These are phyloP conservation scores for Neodidymelliopsis sp. DNA, from an alignment of 2,329 filamentous ascomycete genomes.

Conservation along the genomic window DNA sequence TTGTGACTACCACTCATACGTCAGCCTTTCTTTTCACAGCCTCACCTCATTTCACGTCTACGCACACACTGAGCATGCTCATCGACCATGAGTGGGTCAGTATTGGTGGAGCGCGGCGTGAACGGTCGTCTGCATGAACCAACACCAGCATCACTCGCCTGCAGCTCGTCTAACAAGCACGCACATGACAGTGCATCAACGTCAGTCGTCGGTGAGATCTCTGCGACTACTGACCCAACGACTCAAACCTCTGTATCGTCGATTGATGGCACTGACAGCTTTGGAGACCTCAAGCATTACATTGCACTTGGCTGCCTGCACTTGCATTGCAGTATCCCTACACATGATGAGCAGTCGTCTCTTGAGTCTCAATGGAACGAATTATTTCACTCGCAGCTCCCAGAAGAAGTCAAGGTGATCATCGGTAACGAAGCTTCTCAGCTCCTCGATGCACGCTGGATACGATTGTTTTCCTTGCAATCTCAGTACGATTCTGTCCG, in stretches of 20 bases:
- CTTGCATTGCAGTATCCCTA: constrained; percentile 11
- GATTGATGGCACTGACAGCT: constrained; percentile 4
- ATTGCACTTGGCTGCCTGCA: constrained; percentile 48
- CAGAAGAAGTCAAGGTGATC: constrained; percentile 29
- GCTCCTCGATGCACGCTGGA: constrained; percentile 46
- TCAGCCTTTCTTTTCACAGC: too few relatives aligned
- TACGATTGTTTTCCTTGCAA: constrained; percentile 37
- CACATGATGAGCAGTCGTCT: neutral
- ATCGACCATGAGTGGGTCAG: neutral
- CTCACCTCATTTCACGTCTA: neutral
- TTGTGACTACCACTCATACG: neutral
- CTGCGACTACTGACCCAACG: constrained; percentile 16
- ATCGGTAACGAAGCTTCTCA: constrained; percentile 36
- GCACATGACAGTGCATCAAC: neutral
- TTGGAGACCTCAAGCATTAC: constrained; percentile 37
- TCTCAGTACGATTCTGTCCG: neutral
- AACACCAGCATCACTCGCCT: neutral
- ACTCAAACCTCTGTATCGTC: constrained; percentile 21
- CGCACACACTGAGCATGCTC: neutral
- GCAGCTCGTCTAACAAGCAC: constrained; percentile 2
- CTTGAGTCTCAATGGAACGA: constrained; percentile 34
- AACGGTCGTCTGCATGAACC: neutral
- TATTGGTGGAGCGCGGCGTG: constrained; percentile 6
- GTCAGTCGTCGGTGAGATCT: neutral
- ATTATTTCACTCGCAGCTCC: constrained; percentile 25